Evolutionary conservation across 108 stramenopile species (phyloP).

Genomic region (Stephanodiscus triporus): DNA sequence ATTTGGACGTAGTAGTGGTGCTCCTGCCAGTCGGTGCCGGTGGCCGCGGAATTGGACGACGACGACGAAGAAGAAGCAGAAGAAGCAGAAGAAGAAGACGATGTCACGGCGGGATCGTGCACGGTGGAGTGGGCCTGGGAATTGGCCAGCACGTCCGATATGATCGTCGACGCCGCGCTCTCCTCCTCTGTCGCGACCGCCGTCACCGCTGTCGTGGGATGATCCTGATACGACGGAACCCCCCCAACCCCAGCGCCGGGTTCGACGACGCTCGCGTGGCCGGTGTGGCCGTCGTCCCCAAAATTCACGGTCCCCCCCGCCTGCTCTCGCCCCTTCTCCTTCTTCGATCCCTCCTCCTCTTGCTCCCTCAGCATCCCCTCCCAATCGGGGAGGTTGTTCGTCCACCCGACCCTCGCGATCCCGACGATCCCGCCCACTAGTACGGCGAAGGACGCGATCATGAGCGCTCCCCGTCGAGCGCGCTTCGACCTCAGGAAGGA

Average conservation of each 20-base stretch:
- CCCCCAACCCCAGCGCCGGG: background rate
- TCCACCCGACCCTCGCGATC: background rate
- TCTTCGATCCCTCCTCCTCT: constrained; percentile 15
- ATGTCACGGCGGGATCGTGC: background rate
- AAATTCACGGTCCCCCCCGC: background rate
- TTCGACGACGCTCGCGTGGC: background rate
- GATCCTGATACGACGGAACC: too few relatives aligned
- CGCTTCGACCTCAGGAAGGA: background rate
- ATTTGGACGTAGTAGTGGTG: background rate
- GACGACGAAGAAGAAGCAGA: too few relatives aligned
- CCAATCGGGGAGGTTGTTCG: constrained; percentile 31
- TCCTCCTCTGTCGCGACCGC: too few relatives aligned
- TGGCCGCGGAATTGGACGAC: too few relatives aligned
- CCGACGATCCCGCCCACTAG: background rate
- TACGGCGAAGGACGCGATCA: background rate
- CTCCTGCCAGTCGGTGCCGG: background rate
- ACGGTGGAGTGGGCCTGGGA: background rate
- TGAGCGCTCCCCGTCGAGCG: background rate
- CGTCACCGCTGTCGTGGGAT: background rate
- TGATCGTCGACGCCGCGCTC: background rate
- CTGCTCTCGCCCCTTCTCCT: background rate
- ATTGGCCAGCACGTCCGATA: background rate
- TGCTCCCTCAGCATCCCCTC: constrained; percentile 24
- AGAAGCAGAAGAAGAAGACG: too few relatives aligned
- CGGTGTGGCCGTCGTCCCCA: background rate